Percentiles rank a stretch among this genome's conserved stretches.
phyloP scores from a whole-genome alignment of 371 early-diverging fungal genomes.

The Rhizopus stolonifer region DNA sequence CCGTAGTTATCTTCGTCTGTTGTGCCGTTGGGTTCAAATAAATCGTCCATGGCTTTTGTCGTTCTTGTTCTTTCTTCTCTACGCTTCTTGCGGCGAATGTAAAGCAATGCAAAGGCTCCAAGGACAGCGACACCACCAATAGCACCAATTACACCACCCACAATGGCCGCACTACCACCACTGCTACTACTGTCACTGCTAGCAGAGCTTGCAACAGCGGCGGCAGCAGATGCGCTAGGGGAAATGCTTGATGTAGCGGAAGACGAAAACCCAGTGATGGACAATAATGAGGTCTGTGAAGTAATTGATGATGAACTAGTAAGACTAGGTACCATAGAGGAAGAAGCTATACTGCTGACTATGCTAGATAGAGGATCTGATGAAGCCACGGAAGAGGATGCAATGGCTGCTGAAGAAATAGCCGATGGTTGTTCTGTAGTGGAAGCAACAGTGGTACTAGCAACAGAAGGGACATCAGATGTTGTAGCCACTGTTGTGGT shows the following conservation, averaged over 20 bases:
- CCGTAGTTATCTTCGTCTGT: conserved; percentile 3
- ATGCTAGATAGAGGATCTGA: not conserved
- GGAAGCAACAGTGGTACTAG: not conserved
- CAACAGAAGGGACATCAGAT: no score
- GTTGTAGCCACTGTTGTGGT: no score
- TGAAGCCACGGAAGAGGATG: not conserved
- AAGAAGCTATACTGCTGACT: not conserved
- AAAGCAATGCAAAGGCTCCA: conserved; percentile 13
- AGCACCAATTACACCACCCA: conserved; percentile 31
- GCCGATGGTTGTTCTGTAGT: conserved; percentile 1
- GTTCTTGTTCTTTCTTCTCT: conserved; percentile 13
- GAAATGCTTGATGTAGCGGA: conserved; percentile 1
- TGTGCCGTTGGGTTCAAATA: conserved; percentile 22
- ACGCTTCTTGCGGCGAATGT: conserved; percentile 21
- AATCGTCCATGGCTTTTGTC: conserved; percentile 24
- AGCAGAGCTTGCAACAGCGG: not conserved
- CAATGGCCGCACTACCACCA: conserved; percentile 10
- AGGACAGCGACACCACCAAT: conserved; percentile 15
- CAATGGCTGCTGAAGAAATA: not conserved
- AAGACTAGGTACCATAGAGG: not conserved
- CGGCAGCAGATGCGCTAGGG: not conserved
- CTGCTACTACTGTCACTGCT: not conserved
- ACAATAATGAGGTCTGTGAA: not conserved
- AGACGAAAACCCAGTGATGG: not conserved
- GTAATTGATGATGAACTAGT: not conserved